phyloP scores from a whole-genome alignment of 768 basidiomycete genomes.

The Panellus pusillus region DNA sequence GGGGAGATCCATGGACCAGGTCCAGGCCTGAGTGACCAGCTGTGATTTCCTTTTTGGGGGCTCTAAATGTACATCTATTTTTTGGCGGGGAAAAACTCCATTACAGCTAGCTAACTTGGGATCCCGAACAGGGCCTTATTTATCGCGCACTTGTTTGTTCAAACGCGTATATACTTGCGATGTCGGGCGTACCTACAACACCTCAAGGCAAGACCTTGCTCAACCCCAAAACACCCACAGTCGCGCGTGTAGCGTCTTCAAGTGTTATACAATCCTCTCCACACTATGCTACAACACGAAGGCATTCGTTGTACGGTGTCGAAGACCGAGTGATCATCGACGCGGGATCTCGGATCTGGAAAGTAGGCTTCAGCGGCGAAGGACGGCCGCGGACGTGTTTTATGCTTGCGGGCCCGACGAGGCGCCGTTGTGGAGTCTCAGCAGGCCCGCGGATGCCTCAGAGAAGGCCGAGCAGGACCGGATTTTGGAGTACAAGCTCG shows the following conservation, averaged over 20 bases:
- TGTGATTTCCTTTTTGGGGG: too few species aligned
- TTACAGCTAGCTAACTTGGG: too few species aligned
- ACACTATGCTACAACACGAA: slow-evolving; percentile 79
- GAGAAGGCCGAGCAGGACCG: slow-evolving; percentile 74
- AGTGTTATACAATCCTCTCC: slow-evolving; percentile 70
- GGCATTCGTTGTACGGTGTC: slow-evolving; percentile 94
- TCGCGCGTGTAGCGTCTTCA: slow-evolving; percentile 47
- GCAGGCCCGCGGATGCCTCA: slow-evolving; percentile 49
- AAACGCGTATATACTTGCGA: too few species aligned
- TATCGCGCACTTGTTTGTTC: too few species aligned
- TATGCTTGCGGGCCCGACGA: slow-evolving; percentile 47
- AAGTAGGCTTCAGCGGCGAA: slow-evolving; percentile 97
- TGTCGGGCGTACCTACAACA: slow-evolving; percentile 40
- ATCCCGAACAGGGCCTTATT: too few species aligned
- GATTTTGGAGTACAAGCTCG: slow-evolving; percentile 67
- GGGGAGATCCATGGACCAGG: too few species aligned
- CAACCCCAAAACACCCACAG: slow-evolving; percentile 55
- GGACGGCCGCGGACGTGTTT: slow-evolving; percentile 89
- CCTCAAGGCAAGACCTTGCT: slow-evolving; percentile 39
- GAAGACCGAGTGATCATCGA: slow-evolving; percentile 96
- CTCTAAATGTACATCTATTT: too few species aligned
- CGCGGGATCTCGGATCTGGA: slow-evolving; percentile 92
- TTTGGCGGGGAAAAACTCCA: too few species aligned
- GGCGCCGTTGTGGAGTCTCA: slow-evolving; percentile 60
- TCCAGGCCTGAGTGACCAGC: too few species aligned